Base-by-base conservation (phyloP, 2,329 filamentous ascomycete species). In the Pseudonectria buxi region DNA sequence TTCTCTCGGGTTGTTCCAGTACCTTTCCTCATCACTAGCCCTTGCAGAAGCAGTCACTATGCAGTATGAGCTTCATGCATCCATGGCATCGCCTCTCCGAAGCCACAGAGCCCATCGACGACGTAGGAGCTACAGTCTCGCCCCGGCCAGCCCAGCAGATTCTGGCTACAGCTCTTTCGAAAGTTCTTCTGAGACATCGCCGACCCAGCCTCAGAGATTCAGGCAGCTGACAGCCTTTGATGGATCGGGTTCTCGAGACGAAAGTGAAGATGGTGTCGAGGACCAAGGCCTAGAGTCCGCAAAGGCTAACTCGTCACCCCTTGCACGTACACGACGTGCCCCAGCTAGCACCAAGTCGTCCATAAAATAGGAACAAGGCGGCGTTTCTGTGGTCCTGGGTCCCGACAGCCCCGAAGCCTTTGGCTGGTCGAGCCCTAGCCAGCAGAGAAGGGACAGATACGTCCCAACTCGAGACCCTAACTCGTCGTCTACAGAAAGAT, bases 371-470 rank as follows among this genome's bases (percentile, higher is more conserved):
- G 38, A 44, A 37, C 37, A 30, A 27, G 38, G 36, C 4, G 26
- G 24, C 10, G 14, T 32, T 30, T 26, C 36, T 36, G 6, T 22
- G 18, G 12, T 13, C 26, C 30, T 26, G 27, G 15, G 15, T 4
- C 15, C 15, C 7, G 13, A 28, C 22, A 4, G 3, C 15, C 18
- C 10, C 24, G 13, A 14, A 35, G 11, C 7, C 24, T 24, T 3
- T 29, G 30, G 11, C 35, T 33, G 6, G 30, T 42, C 15, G 30
- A 32, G 26, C 33, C 13, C 10, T 29, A 41, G 43, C 13, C 33
- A 37, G 10, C 52, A 49, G 7, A 40, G 40, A 5, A 56, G 64
- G 3, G 72, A 78, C 44, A 68, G 74, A 30, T 78, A 75, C 44
- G 59, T 78, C 4, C 68, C 73, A 10, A 53, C 54, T 7, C 59